Conservation (phyloP, 208 protist genomes). For the Wallacemonas sp. region DNA sequence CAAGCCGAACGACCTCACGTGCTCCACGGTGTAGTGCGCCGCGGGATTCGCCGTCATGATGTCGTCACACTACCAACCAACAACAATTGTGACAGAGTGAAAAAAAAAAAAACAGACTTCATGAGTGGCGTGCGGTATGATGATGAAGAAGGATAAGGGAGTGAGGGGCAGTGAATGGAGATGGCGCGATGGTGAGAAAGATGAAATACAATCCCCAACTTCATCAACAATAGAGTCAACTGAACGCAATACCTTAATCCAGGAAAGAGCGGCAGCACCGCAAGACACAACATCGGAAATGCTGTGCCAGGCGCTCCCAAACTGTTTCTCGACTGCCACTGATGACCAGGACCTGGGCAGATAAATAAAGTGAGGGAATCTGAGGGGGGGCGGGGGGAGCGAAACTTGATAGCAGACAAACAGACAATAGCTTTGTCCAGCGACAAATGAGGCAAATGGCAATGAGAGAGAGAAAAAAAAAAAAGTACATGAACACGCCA, state of each 20-base stretch:
- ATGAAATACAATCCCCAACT: background rate
- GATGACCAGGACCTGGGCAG: too few species aligned
- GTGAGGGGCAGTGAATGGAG: too few species aligned
- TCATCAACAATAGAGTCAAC: too few species aligned
- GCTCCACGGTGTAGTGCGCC: conserved; percentile 69
- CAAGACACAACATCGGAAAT: too few species aligned
- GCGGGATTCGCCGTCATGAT: conserved; percentile 37
- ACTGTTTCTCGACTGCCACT: too few species aligned
- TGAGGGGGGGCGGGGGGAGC: background rate
- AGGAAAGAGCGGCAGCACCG: too few species aligned
- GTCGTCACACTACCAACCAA: background rate
- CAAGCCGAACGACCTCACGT: conserved; percentile 62
- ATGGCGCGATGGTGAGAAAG: background rate
- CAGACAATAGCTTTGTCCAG: too few species aligned
- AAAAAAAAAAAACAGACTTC: conserved; percentile 19
- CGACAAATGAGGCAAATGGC: too few species aligned
- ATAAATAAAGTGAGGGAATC: too few species aligned
- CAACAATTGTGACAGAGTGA: conserved; percentile 3
- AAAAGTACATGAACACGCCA: background rate
- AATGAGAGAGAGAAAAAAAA: too few species aligned
- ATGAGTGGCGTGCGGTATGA: background rate
- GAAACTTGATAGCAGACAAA: conserved; percentile 6
- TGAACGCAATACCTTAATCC: too few species aligned
- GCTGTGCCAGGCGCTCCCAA: too few species aligned
- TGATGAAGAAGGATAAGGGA: background rate